A percentile compares a stretch with the other conserved stretches of the same genome.
phyloP scores from a whole-genome alignment of 768 basidiomycete species.

The Agaricus sinodeliciosus region DNA sequence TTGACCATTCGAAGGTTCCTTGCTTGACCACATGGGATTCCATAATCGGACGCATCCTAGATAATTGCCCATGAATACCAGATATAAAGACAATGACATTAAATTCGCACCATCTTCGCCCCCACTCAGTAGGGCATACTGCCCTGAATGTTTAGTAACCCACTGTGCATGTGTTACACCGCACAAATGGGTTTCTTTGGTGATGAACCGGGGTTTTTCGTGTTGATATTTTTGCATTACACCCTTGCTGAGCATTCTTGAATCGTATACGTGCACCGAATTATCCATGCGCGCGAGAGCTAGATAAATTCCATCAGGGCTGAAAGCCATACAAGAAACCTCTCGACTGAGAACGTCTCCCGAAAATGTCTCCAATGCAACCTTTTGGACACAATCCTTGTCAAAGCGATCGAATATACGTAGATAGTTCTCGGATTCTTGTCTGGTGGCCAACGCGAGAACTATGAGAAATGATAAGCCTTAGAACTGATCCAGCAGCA shows the following conservation, averaged over 20 bases:
- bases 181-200: neutral
- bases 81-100: conserved; percentile 7
- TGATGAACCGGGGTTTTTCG: conserved; percentile 3
- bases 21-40: conserved; percentile 42
- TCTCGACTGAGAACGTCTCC: conserved; percentile 19
- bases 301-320: conserved; percentile 55
- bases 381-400: conserved; percentile 19
- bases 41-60: conserved; percentile 67
- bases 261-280: conserved; percentile 53
- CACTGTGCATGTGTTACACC: conserved; percentile 3
- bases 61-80: neutral
- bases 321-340: conserved; percentile 45
- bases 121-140: conserved; percentile 2
- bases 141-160: conserved; percentile 5
- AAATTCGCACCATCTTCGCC: conserved; percentile 8
- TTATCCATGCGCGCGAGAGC: conserved; percentile 59
- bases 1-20: conserved; percentile 34
- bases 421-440: conserved; percentile 26
- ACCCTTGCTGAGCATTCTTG: conserved; percentile 37
- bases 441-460: conserved; percentile 7
- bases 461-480: conserved; percentile 25
- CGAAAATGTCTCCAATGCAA: conserved; percentile 31
- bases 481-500: conserved; percentile 18
- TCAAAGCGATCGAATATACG: conserved; percentile 44
- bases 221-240: conserved; percentile 49